phyloP scores from a whole-genome alignment of 805 yeast species.

The Tetrapisispora arboricola region DNA sequence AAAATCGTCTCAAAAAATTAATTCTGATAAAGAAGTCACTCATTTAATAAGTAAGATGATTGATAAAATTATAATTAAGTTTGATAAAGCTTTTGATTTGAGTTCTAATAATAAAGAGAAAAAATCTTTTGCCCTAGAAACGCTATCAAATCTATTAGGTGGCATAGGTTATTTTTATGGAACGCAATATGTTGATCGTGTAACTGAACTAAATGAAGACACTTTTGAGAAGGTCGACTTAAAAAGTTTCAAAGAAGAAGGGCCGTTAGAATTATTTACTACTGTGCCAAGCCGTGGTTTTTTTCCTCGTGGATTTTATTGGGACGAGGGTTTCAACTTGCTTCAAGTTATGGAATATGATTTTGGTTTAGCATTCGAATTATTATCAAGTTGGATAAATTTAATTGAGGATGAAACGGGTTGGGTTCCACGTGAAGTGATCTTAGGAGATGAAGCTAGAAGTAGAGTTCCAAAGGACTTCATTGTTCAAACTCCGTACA shows the following conservation, averaged over 20 bases:
- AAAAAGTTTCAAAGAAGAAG: constrained; percentile 49
- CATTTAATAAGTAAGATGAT: constrained; percentile 16
- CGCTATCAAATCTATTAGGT: constrained; percentile 75
- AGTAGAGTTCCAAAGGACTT: constrained; percentile 78
- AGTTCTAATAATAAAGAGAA: constrained; percentile 32
- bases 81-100: constrained; percentile 44
- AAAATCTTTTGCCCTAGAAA: constrained; percentile 58
- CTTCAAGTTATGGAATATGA: constrained; percentile 76
- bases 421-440: constrained; percentile 95
- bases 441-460: constrained; percentile 84
- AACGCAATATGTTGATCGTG: constrained; percentile 68
- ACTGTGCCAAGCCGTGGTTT: constrained; percentile 87
- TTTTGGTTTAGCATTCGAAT: constrained; percentile 68
- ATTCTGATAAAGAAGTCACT: constrained; percentile 12
- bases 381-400: constrained; percentile 78
- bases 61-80: constrained; percentile 28
- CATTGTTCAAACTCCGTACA: constrained; percentile 73
- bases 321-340: constrained; percentile 98
- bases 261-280: constrained; percentile 68
- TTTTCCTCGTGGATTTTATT: constrained; percentile 93
- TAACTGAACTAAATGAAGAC: constrained; percentile 56
- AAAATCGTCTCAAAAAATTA: constrained; percentile 32
- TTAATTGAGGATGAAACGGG: constrained; percentile 75
- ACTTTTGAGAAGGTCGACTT: constrained; percentile 47
- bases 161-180: constrained; percentile 88